Evolutionary conservation across 1,139 yeast species (phyloP), one percentile per base, ranked within the genome.

Genomic region (Lodderomyces beijingensis): DNA sequence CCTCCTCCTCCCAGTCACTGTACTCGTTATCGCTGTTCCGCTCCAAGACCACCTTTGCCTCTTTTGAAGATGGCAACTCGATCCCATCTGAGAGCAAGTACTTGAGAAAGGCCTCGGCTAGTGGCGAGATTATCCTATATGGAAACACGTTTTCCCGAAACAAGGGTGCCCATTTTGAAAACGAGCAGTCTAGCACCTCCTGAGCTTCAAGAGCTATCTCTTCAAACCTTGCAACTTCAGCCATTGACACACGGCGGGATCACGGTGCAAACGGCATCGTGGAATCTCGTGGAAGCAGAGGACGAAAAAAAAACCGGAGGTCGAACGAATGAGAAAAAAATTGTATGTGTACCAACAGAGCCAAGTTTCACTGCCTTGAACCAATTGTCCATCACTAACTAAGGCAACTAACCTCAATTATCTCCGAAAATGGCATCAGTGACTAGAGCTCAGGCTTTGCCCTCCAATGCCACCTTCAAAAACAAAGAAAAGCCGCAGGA

Each of bases 401-500:
- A 19, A 19, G 10, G 9, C 7, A 10, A 19, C 21, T 19, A 19
- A 19, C 7, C 21, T 19, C 10, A 19, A 8, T 19, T 19, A 19
- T 19, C 21, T 23, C 23, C 21, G 6, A 19, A 27, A 24, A 44
- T 44, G 47, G 40, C 47, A 30, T 32, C 37, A 32, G 44, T 46
- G 41, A 44, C 53, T 13, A 44, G 43, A 38, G 42, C 47, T 13
- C 38, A 42, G 28, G 59, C 55, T 17, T 57, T 61, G 29, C 86
- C 89, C 18, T 81, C 93, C 31, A 87, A 87, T 63, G 89, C 93
- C 38, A 83, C 94, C 30, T 91, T 91, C 67, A 84, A 79, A 55
- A 91, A 88, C 63, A 88, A 82, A 58, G 98, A 93, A 55, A 91
- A 93, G 71, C 98, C 99, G 10, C 94, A 84, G 57, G 98, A 91